phyloP scores from a whole-genome alignment of 441 rosid genomes.

The Biscutella auriculata region DNA sequence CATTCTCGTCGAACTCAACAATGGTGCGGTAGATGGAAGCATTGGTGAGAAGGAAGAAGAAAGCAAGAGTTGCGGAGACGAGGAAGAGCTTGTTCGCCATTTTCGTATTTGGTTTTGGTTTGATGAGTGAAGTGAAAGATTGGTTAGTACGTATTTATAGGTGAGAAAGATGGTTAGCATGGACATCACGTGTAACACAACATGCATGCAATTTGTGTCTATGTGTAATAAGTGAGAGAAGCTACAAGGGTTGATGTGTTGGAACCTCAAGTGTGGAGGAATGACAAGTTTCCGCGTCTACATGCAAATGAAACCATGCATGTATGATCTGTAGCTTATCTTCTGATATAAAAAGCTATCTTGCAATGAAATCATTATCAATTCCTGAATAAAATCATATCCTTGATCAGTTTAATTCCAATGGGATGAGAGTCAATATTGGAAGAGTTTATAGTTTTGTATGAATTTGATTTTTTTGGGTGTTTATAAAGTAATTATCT shows the following conservation, averaged over 20 bases:
- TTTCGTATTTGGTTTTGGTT: neutral
- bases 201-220: neutral
- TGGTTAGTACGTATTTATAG: neutral
- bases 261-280: neutral
- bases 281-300: conserved; percentile 14
- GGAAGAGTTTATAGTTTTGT: too few species aligned
- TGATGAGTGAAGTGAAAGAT: conserved; percentile 1
- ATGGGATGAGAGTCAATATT: neutral
- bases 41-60: too few species aligned
- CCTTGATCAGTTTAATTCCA: too few species aligned
- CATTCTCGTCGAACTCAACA: too few species aligned
- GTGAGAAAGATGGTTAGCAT: conserved; percentile 9
- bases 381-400: neutral
- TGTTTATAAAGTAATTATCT: too few species aligned
- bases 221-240: neutral
- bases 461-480: too few species aligned
- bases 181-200: conserved; percentile 16
- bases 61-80: too few species aligned
- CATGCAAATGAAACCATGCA: neutral
- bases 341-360: neutral
- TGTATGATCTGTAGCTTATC: conserved; percentile 2
- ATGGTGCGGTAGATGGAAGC: too few species aligned
- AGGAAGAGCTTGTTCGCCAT: too few species aligned
- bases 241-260: neutral
- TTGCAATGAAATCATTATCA: neutral